Evolutionary conservation across 2,329 filamentous ascomycete genomes (phyloP), one percentile per base, ranked within the genome.

Genomic region (Penicillium sp.): DNA sequence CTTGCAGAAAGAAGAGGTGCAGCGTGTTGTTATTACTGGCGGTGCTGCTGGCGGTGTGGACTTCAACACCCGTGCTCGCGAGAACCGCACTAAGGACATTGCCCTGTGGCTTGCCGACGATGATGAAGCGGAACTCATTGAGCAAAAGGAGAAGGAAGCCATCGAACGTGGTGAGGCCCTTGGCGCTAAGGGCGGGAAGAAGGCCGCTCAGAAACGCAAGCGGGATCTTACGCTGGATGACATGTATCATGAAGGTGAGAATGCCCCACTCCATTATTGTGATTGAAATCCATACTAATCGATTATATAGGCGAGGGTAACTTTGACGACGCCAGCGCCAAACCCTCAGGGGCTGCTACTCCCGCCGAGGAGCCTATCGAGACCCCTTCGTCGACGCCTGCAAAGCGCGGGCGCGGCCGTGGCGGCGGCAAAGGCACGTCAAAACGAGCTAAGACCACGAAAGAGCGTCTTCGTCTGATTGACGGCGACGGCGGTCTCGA

Each of bases 21-120:
- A 97, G 75, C 91, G 94, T 53, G 93, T 97, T 26, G 93, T 97
- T 72, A 97, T 97, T 69, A 89, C 90, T 48, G 94, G 93, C 65
- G 92, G 92, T 56, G 83, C 86, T 39, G 83, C 84, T 62, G 89
- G 89, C 54, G 89, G 89, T 60, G 93, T 97, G 60, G 94, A 97
- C 79, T 97, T 99, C 81, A 97, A 96, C 73, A 94, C 93, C 50
- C 88, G 94, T 51, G 85, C 88, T 61, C 87, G 87, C 59, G 93
- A 97, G 79, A 97, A 95, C 76, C 86, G 92, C 61, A 97, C 95
- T 72, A 95, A 96, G 76, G 94, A 99, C 70, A 97, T 97, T 75
- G 94, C 94, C 44, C 89, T 97, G 88, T 97, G 94, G 94, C 86
- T 99, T 61, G 93, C 93, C 18, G 94, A 99, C 71, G 94, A 97